Evolutionary conservation across 148 eudicot species (phyloP), one percentile per base, ranked within the genome.

Genomic region (Fallopia convolvulus): DNA sequence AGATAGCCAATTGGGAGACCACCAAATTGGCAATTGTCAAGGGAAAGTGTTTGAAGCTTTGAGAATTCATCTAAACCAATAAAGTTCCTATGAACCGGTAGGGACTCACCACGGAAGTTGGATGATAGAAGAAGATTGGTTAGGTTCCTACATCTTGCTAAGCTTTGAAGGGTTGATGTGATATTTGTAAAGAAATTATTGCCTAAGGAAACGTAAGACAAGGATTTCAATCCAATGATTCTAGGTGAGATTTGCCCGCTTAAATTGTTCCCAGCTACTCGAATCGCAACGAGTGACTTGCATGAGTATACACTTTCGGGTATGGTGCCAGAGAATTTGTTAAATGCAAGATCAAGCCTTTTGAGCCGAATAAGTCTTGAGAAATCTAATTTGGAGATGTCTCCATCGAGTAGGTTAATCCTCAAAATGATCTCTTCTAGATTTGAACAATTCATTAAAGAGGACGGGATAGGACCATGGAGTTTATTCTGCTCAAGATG

Each of bases 281-380:
- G 90, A 76, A 94, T 30, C 53, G 94, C 98, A 46, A 84, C 80
- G 39, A 92, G 82, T 15, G 89, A 86, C 79, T 85, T 90, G 92
- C 97, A 91, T 11, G 81, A 86, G 76, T 83, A 91, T 78, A 94
- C 83, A 72, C 85, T 90, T 13, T 75, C 76, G 8, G 98, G 98
- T 77, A 94, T 61, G 20, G 79, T 79, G 48, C 98, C 98, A 0
- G 73, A 75, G 75, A 94, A 89, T 33, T 50, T 56, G 76, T 94
- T 94, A 79, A 86, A 82, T 56, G 93, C 97, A 2, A 94, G 90
- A 84, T 94, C 98, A 71, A 94, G 81, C 17, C 77, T 82, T 74
- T 68, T 65, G 73, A 93, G 90, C 26, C 72, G 84, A 21, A 74
- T 30, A 49, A 92, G 90, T 11, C 71, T 80, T 0, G 97, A 88